These are phyloP conservation scores for Decorospora gaudefroyi DNA, from an alignment of 2,329 filamentous ascomycete genomes.

Conservation along the genomic window DNA sequence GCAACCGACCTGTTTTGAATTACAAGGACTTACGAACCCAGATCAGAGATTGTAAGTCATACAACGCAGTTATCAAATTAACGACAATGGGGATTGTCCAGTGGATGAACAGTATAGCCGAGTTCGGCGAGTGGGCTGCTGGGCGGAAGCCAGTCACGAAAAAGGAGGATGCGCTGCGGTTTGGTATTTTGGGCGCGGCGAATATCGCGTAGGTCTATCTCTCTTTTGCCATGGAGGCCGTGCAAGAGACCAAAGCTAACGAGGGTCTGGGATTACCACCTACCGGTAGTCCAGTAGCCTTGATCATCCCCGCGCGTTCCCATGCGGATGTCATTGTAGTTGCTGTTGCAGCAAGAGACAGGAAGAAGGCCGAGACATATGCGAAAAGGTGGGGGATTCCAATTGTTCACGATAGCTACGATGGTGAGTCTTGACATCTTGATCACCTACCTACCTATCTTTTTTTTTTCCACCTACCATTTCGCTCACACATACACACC, in stretches of 20 bases:
- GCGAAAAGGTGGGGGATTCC: conserved; percentile 59
- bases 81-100: conserved; percentile 5
- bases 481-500: background rate
- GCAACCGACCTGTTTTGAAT: too few relatives aligned
- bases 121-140: conserved; percentile 15
- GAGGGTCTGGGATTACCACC: background rate
- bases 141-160: conserved; percentile 14
- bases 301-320: conserved; percentile 57
- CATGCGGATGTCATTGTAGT: conserved; percentile 60
- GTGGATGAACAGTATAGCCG: conserved; percentile 12
- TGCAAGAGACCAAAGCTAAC: background rate
- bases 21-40: too few relatives aligned
- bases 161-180: conserved; percentile 32
- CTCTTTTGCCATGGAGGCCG: background rate
- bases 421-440: conserved; percentile 47
- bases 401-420: conserved; percentile 56
- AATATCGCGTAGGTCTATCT: conserved; percentile 38
- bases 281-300: conserved; percentile 50
- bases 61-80: too few relatives aligned
- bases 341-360: conserved; percentile 59
- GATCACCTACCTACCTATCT: background rate
- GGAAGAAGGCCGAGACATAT: conserved; percentile 53
- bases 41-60: too few relatives aligned
- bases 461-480: background rate
- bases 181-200: conserved; percentile 46